These are phyloP conservation scores for Tillandsia leiboldiana DNA, from an alignment of 176 grass and related monocot genomes.

Conservation along the genomic window DNA sequence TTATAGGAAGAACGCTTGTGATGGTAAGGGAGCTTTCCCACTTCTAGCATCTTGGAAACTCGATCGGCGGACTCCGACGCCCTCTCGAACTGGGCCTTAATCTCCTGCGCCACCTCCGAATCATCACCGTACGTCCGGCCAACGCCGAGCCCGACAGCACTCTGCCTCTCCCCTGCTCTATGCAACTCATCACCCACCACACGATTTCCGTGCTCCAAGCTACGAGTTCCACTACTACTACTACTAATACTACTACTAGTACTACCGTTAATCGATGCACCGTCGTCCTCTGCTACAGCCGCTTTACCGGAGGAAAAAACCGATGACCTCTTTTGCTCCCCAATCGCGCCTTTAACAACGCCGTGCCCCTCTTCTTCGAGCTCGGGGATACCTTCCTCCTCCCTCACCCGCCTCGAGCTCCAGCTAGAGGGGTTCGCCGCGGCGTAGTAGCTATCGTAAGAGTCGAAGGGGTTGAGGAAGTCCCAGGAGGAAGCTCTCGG, in stretches of 20 bases:
- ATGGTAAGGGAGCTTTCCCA: conserved; percentile 83
- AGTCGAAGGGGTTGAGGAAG: conserved; percentile 83
- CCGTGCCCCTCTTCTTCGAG: conserved; percentile 82
- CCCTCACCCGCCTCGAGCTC: conserved; percentile 76
- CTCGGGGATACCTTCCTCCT: conserved; percentile 97
- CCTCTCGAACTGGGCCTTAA: conserved; percentile 67
- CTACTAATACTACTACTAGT: conserved; percentile 26
- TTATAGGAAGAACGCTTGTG: conserved; percentile 72
- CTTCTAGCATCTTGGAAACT: conserved; percentile 84
- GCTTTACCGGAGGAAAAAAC: conserved; percentile 2
- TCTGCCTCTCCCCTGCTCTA: conserved; percentile 6
- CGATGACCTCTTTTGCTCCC: conserved; percentile 38
- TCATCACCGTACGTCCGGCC: conserved; percentile 54
- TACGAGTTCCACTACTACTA: conserved; percentile 27
- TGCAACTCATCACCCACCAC: conserved; percentile 81
- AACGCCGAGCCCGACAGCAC: not conserved
- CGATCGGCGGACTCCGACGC: conserved; percentile 60
- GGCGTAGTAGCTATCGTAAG: conserved; percentile 64
- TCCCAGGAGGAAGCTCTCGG: conserved; percentile 91
- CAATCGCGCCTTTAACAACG: conserved; percentile 81
- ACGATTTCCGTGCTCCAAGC: conserved; percentile 67
- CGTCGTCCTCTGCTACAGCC: conserved; percentile 30
- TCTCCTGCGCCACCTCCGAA: conserved; percentile 60
- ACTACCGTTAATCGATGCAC: conserved; percentile 29
- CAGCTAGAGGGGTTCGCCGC: conserved; percentile 57